Evolutionary conservation across 768 basidiomycete species (phyloP).

Genomic region (Panaeolus cyanescens): DNA sequence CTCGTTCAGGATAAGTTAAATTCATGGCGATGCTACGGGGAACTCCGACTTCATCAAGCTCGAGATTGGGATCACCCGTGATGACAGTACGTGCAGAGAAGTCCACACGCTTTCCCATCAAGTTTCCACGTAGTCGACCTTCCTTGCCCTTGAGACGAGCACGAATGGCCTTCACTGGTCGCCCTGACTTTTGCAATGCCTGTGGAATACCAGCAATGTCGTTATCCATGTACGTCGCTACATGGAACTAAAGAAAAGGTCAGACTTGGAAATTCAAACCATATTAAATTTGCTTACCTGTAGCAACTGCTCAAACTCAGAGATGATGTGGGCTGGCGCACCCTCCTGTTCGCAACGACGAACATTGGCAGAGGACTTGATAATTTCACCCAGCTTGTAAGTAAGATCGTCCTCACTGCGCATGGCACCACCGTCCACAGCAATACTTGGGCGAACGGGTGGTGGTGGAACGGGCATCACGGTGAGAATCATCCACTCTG

Average conservation of each 20-base stretch:
- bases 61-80: slow-evolving; percentile 96
- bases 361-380: slow-evolving; percentile 93
- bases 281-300: slow-evolving; percentile 59
- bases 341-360: slow-evolving; percentile 94
- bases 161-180: slow-evolving; percentile 97
- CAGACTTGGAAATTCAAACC: slow-evolving; percentile 1
- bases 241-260: slow-evolving; percentile 74
- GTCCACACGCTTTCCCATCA: slow-evolving; percentile 99
- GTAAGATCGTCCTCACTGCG: slow-evolving; percentile 98
- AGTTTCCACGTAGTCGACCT: slow-evolving; percentile 93
- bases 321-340: slow-evolving; percentile 93
- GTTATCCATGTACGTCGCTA: slow-evolving; percentile 99
- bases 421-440: slow-evolving; percentile 96
- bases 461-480: slow-evolving; percentile 98
- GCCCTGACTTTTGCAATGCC: slow-evolving; percentile 94
- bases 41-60: slow-evolving; percentile 96
- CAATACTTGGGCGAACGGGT: slow-evolving; percentile 96
- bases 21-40: slow-evolving; percentile 97
- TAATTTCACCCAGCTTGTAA: slow-evolving; percentile 95
- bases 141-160: slow-evolving; percentile 99
- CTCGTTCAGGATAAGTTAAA: slow-evolving; percentile 95
- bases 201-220: slow-evolving; percentile 98
- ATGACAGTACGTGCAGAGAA: slow-evolving; percentile 99
- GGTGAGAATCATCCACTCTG: slow-evolving; percentile 99
- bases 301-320: slow-evolving; percentile 93